Base-by-base conservation (phyloP, 2,329 filamentous ascomycete genomes). In the Lachnellula suecica region DNA sequence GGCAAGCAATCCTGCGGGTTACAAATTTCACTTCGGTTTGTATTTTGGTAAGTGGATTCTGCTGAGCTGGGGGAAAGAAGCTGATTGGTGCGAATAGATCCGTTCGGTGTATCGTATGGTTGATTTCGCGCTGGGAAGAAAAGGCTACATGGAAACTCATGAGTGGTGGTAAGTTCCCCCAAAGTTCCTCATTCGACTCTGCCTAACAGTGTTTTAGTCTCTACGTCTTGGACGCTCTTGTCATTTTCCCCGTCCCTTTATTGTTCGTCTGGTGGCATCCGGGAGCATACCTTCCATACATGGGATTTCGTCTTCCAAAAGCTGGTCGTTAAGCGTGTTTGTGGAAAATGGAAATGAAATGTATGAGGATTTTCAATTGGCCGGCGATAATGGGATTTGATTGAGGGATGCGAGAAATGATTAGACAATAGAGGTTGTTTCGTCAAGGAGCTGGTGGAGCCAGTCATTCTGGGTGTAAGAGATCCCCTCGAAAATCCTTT, bases 191-290 rank as follows among this genome's bases (percentile, higher is more conserved):
- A 6, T n/a, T 34, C 7, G 13, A 11, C 31, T 15, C 31, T 35
- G 17, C 19, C 23, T 35, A 41, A 55, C 9, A 31, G 17, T 4
- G 2, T 25, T 34, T 13, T 19, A 49, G 46, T 10, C n/a, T 49
- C 22, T 63, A 63, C 44, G 45, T 62, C 29, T 63, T 62, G 23
- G 63, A 64, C 44, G 57, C 62, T 1, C 27, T 61, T 2, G 23
- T 51, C 10, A 64, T 65, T 10, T 60, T 57, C 24, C 58, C 59
- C 22, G 53, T 49, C 10, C 42, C 56, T n/a, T 44, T 44, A 38
- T 35, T 55, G 46, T 71, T 67, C 45, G 51, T 69, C n/a, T 61
- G 56, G 17, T 69, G 62, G 63, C 68, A 71, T 52, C 69, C 68
- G 1, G 65, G 56, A 4, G 63, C 59, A 41, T 71, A 71, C 45